Conservation (phyloP, 2,329 filamentous ascomycete species). For the Xenosphaeropsis pyriputrescens region DNA sequence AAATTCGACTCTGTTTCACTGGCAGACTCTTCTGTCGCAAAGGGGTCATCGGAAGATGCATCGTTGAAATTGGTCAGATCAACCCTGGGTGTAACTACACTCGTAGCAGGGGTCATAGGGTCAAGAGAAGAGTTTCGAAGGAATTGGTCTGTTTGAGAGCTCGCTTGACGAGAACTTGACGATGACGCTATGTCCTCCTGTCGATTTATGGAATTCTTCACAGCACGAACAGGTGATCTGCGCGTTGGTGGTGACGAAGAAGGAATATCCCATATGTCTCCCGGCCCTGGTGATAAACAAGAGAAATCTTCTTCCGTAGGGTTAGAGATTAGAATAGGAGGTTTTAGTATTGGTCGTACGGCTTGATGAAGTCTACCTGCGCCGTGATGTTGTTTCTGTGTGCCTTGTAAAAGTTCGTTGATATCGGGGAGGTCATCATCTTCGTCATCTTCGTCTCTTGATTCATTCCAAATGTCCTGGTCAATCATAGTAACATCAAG, state of each 20-base stretch:
- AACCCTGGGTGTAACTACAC: constrained; percentile 7
- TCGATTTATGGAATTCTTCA: not conserved
- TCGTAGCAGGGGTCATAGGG: constrained; percentile 14
- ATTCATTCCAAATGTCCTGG: constrained; percentile 1
- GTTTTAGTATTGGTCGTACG: no score
- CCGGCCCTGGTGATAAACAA: no score
- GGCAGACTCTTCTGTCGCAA: constrained; percentile 4
- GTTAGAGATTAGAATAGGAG: no score
- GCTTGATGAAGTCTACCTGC: no score
- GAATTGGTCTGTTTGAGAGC: no score
- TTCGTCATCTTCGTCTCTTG: constrained; percentile 4
- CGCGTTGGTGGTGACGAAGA: constrained; percentile 23
- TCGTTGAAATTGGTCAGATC: constrained; percentile 7
- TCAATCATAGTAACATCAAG: constrained; percentile 1
- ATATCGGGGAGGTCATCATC: constrained; percentile 17
- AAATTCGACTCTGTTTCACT: constrained; percentile 6
- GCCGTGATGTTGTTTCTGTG: constrained; percentile 6
- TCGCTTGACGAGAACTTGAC: no score
- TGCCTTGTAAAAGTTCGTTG: constrained; percentile 10
- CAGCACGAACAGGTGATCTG: constrained; percentile 15
- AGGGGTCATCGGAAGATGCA: constrained; percentile 6
- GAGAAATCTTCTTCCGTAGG: no score
- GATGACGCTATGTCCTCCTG: no score
- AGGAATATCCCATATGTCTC: constrained; percentile 21
- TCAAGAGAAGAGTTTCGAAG: not conserved